phyloP scores from a whole-genome alignment of 2,329 filamentous ascomycete genomes.

The Penicillium vulpinum region DNA sequence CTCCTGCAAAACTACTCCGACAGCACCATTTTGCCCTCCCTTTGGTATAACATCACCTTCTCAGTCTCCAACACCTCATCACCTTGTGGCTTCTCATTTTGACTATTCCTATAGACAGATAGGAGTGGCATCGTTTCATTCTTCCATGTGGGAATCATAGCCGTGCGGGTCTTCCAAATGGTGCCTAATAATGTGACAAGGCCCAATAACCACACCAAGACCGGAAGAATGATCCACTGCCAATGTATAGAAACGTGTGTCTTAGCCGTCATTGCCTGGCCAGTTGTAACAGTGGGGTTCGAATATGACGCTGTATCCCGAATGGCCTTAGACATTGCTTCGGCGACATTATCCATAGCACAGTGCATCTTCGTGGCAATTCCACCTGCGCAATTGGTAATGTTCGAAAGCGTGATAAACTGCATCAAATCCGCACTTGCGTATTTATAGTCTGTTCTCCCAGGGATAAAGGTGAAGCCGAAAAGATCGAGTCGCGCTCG shows the following conservation, averaged over 20 bases:
- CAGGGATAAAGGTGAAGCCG: neutral
- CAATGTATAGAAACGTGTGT: conserved; percentile 10
- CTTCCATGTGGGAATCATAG: neutral
- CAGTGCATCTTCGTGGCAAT: conserved; percentile 2
- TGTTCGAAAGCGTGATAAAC: neutral
- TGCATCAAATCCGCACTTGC: neutral
- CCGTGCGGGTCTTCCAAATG: conserved; percentile 8
- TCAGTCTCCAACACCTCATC: neutral
- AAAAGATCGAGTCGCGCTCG: neutral
- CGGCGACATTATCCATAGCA: conserved; percentile 11
- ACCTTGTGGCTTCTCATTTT: neutral
- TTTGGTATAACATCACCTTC: conserved; percentile 1
- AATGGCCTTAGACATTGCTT: conserved; percentile 11
- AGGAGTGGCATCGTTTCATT: conserved; percentile 1
- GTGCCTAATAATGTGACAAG: conserved; percentile 7
- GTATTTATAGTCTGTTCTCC: neutral
- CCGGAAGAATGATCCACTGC: conserved; percentile 15
- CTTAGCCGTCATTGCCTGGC: neutral
- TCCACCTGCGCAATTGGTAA: neutral
- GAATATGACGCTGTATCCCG: conserved; percentile 5
- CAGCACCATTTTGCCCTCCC: neutral
- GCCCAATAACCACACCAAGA: conserved; percentile 15
- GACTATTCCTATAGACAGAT: neutral
- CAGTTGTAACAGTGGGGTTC: neutral
- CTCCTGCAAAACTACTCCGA: neutral